Conservation (phyloP, 768 basidiomycete genomes). For the Serendipita indica region DNA sequence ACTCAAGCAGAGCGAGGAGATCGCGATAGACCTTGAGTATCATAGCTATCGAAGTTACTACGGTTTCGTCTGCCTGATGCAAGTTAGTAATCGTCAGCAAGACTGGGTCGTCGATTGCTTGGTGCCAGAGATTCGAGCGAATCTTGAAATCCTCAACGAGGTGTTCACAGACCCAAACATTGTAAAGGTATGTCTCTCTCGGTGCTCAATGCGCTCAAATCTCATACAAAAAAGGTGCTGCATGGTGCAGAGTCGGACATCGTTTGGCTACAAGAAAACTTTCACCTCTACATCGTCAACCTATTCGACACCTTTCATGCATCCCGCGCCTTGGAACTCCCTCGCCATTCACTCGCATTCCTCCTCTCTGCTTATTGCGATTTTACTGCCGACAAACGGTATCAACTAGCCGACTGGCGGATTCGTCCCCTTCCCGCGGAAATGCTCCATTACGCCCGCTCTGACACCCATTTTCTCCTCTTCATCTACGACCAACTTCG, state of each 20-base stretch:
- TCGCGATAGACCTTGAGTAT: slow-evolving; percentile 91
- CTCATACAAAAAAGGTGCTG: slow-evolving; percentile 45
- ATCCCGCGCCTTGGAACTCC: slow-evolving; percentile 73
- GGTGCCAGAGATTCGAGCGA: slow-evolving; percentile 41
- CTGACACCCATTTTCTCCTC: slow-evolving; percentile 91
- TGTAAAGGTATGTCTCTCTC: slow-evolving; percentile 47
- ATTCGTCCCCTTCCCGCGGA: slow-evolving; percentile 81
- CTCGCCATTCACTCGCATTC: slow-evolving; percentile 67
- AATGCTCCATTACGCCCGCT: slow-evolving; percentile 86
- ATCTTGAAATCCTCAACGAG: slow-evolving; percentile 61
- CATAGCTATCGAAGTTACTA: slow-evolving; percentile 73
- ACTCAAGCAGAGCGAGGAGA: slow-evolving; percentile 52
- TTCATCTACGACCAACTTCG: slow-evolving; percentile 86
- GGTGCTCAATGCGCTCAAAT: background rate
- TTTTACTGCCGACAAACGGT: slow-evolving; percentile 84
- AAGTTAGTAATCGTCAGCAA: slow-evolving; percentile 64
- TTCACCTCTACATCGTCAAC: slow-evolving; percentile 84
- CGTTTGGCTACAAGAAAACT: slow-evolving; percentile 92
- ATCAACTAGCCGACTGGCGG: slow-evolving; percentile 96
- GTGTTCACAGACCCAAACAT: slow-evolving; percentile 73
- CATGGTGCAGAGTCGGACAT: slow-evolving; percentile 94
- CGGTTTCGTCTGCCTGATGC: slow-evolving; percentile 90
- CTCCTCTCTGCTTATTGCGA: slow-evolving; percentile 82
- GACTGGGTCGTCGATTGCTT: slow-evolving; percentile 85
- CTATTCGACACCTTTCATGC: slow-evolving; percentile 98